These are phyloP conservation scores for Eutrema japonicum DNA, from an alignment of 345 rosid genomes.

Conservation along the genomic window DNA sequence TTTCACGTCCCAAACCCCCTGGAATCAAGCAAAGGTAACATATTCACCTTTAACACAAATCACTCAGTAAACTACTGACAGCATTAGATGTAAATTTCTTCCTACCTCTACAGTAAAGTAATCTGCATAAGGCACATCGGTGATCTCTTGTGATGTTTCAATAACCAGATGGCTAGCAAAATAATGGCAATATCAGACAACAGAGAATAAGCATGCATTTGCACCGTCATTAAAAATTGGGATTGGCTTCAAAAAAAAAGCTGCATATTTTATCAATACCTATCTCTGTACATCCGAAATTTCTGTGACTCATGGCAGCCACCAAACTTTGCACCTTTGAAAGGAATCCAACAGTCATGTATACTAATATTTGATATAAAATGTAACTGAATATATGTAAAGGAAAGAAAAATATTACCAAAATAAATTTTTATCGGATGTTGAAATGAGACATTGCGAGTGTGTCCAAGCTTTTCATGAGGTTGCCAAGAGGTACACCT, in stretches of 20 bases:
- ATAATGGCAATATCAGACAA: slow-evolving; percentile 33
- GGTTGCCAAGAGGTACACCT: too few species aligned
- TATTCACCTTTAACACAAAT: slow-evolving; percentile 18
- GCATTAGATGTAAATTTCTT: slow-evolving; percentile 14
- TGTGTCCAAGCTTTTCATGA: too few species aligned
- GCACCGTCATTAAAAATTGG: background rate
- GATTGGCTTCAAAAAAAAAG: slow-evolving; percentile 18
- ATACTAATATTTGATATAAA: slow-evolving; percentile 24
- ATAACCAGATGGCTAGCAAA: slow-evolving; percentile 73
- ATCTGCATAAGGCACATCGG: slow-evolving; percentile 88
- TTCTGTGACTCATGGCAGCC: slow-evolving; percentile 88
- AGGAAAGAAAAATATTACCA: too few species aligned
- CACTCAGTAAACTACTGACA: slow-evolving; percentile 19
- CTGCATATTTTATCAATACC: slow-evolving; percentile 48
- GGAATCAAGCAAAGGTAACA: slow-evolving; percentile 19
- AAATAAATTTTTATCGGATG: too few species aligned
- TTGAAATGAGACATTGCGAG: too few species aligned
- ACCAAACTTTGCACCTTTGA: slow-evolving; percentile 87
- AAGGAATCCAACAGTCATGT: slow-evolving; percentile 33
- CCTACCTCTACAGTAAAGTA: slow-evolving; percentile 87
- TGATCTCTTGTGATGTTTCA: slow-evolving; percentile 86
- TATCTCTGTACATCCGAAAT: slow-evolving; percentile 76
- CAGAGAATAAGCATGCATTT: slow-evolving; percentile 21
- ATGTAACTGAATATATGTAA: too few species aligned
- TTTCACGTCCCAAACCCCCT: slow-evolving; percentile 87